phyloP scores from a whole-genome alignment of 371 early-diverging fungal genomes.

The Mycotypha africana region DNA sequence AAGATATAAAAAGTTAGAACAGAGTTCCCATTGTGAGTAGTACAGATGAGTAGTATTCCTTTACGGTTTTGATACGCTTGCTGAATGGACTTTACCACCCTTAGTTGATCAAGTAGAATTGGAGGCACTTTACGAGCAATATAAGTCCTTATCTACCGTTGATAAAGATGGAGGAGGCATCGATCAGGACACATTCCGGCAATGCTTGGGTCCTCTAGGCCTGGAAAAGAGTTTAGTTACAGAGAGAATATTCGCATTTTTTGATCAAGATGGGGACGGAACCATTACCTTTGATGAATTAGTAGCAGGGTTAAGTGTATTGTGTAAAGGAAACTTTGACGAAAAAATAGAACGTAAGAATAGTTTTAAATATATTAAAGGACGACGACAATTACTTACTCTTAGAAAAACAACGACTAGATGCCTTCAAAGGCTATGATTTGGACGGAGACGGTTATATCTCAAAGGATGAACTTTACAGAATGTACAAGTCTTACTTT shows the following conservation, averaged over 20 bases:
- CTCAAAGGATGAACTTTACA: slow-evolving; percentile 78
- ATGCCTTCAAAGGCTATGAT: slow-evolving; percentile 90
- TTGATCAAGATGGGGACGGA: slow-evolving; percentile 78
- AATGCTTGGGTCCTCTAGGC: slow-evolving; percentile 85
- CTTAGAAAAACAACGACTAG: slow-evolving; percentile 33
- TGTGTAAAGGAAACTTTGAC: slow-evolving; percentile 84
- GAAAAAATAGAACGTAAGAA: slow-evolving; percentile 79
- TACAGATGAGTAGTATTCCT: background rate
- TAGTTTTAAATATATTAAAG: background rate
- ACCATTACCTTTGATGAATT: slow-evolving; percentile 79
- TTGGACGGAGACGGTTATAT: slow-evolving; percentile 85
- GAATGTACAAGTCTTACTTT: slow-evolving; percentile 90
- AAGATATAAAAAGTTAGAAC: slow-evolving; percentile 44
- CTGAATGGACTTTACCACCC: no score
- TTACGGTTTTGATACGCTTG: background rate
- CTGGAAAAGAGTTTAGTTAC: slow-evolving; percentile 81
- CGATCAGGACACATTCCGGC: slow-evolving; percentile 71
- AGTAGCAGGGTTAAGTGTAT: slow-evolving; percentile 75
- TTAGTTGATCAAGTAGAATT: slow-evolving; percentile 85
- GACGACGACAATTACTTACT: no score
- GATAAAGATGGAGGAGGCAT: slow-evolving; percentile 64
- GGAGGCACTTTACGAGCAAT: slow-evolving; percentile 82
- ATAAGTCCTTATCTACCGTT: slow-evolving; percentile 72
- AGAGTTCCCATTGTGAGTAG: slow-evolving; percentile 64
- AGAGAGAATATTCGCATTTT: slow-evolving; percentile 84